phyloP scores from a whole-genome alignment of 805 yeast genomes.

The Nematodospora valgi region DNA sequence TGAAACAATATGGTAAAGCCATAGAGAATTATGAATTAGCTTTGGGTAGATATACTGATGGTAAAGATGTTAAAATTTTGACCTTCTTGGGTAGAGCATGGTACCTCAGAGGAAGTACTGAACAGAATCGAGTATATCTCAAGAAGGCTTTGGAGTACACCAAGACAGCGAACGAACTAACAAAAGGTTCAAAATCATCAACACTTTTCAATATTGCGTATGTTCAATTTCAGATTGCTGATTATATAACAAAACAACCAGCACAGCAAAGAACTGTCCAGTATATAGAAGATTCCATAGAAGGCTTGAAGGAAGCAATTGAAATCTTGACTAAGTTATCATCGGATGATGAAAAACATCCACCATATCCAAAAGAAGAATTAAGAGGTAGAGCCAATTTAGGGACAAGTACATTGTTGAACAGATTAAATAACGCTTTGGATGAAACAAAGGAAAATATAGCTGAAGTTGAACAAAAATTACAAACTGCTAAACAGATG shows the following conservation, averaged over 20 bases:
- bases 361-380: constrained; percentile 79
- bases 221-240: constrained; percentile 84
- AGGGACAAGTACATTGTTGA: constrained; percentile 73
- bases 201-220: constrained; percentile 78
- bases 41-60: constrained; percentile 57
- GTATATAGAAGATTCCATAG: constrained; percentile 55
- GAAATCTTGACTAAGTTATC: constrained; percentile 55
- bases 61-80: constrained; percentile 61
- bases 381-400: constrained; percentile 81
- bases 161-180: constrained; percentile 47
- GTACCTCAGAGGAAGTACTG: constrained; percentile 72
- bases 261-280: constrained; percentile 56
- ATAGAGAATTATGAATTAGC: constrained; percentile 88
- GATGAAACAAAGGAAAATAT: constrained; percentile 73
- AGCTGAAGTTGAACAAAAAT: constrained; percentile 49
- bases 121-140: constrained; percentile 59
- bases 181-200: constrained; percentile 36
- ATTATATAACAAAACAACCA: constrained; percentile 60
- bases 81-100: constrained; percentile 84
- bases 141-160: constrained; percentile 62
- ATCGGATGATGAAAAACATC: constrained; percentile 46
- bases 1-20: constrained; percentile 79
- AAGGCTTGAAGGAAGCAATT: constrained; percentile 63
- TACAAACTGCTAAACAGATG: constrained; percentile 68
- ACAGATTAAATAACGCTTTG: constrained; percentile 65